Evolutionary conservation across 139 green algal species (phyloP).

Genomic region (Chlorella ohadii): DNA sequence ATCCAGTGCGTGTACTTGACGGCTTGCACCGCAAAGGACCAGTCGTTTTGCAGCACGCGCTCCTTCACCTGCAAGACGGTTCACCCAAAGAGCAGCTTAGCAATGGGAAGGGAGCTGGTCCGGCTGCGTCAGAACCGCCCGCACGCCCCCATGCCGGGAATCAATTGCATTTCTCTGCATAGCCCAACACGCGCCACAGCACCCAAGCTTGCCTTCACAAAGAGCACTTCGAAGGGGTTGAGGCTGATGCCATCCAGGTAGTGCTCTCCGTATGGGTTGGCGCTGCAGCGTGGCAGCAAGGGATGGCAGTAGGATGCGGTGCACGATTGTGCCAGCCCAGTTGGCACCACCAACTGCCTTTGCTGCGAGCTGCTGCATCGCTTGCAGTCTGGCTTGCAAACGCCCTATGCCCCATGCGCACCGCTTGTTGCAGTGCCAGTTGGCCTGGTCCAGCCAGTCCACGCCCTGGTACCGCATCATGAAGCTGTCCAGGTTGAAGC

Average conservation of each 20-base stretch:
- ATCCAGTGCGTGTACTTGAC: conserved; percentile 60
- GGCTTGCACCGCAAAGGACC: conserved; percentile 48
- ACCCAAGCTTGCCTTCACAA: conserved; percentile 68
- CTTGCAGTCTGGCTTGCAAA: too few species aligned
- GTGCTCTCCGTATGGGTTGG: conserved; percentile 50
- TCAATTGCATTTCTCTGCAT: too few species aligned
- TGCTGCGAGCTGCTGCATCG: too few species aligned
- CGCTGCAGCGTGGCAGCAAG: conserved; percentile 11
- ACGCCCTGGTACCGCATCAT: conserved; percentile 79
- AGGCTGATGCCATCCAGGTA: conserved; percentile 64
- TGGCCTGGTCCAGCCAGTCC: conserved; percentile 63
- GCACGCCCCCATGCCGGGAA: too few species aligned
- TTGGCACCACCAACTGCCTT: too few species aligned
- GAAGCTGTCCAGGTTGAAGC: conserved; percentile 72
- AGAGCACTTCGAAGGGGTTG: conserved; percentile 78
- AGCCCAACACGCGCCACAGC: too few species aligned
- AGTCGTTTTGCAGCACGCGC: conserved; percentile 56
- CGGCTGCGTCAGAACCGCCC: too few species aligned
- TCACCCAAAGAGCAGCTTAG: too few species aligned
- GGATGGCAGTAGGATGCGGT: too few species aligned
- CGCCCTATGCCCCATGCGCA: conserved; percentile 37
- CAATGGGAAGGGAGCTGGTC: too few species aligned
- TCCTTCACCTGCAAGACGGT: conserved; percentile 53
- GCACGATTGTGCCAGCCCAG: too few species aligned
- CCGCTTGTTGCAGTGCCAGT: conserved; percentile 59